A percentile compares a stretch with the other conserved stretches of the same genome.
phyloP scores from a whole-genome alignment of 2,329 filamentous ascomycete genomes.

The Xylogone sp. region DNA sequence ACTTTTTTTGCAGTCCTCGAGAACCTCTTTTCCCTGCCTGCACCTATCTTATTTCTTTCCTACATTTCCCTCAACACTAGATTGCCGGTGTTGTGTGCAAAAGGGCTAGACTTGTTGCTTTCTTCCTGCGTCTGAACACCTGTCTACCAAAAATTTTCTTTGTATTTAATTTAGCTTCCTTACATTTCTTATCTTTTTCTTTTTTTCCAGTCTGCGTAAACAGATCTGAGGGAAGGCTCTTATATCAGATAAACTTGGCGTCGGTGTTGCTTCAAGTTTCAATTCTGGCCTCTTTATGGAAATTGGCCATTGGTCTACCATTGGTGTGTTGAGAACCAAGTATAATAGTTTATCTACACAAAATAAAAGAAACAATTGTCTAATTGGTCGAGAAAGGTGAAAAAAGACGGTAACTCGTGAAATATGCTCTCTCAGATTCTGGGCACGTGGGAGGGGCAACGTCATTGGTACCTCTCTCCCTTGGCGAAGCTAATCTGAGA shows the following conservation, averaged over 20 bases:
- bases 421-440: neutral
- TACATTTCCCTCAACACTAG: neutral
- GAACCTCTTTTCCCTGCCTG: neutral
- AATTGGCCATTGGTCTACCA: constrained; percentile 16
- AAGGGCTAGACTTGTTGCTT: neutral
- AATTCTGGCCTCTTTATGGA: constrained; percentile 15
- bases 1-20: neutral
- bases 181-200: no score
- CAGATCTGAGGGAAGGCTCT: neutral
- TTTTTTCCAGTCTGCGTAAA: no score
- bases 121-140: neutral
- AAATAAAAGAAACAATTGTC: neutral
- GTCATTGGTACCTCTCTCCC: neutral
- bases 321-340: neutral
- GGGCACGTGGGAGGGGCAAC: neutral
- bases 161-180: neutral
- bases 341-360: neutral
- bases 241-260: neutral
- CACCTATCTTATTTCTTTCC: neutral
- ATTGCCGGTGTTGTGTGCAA: neutral
- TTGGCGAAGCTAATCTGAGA: neutral
- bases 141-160: neutral
- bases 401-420: no score
- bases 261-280: constrained; percentile 19
- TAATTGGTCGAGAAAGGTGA: no score